Evolutionary conservation across 495 filamentous ascomycete species (phyloP).

Genomic region (Aspergillus leporis): DNA sequence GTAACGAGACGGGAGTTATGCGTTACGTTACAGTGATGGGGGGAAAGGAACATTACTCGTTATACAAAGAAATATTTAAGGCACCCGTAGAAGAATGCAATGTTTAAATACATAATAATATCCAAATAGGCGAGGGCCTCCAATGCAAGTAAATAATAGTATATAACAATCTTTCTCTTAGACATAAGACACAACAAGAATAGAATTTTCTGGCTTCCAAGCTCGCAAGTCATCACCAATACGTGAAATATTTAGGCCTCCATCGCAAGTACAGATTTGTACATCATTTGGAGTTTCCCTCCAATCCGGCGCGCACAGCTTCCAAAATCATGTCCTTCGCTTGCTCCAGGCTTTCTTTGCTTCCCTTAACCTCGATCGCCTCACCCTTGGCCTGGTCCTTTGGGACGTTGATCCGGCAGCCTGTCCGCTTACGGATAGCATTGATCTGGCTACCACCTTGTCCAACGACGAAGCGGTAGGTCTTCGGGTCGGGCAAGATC

Average conservation of each 20-base stretch:
- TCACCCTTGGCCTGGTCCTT: conserved; percentile 74
- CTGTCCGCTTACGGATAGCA: conserved; percentile 85
- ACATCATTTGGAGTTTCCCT: conserved; percentile 25
- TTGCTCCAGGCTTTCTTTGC: conserved; percentile 76
- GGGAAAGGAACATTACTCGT: neutral
- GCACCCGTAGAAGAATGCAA: neutral
- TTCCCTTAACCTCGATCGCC: conserved; percentile 85
- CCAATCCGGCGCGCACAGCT: conserved; percentile 58
- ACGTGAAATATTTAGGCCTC: neutral
- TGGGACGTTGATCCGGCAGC: conserved; percentile 89
- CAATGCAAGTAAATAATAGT: conserved; percentile 15
- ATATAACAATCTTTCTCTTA: conserved; percentile 17
- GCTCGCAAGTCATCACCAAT: conserved; percentile 3
- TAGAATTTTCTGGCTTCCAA: conserved; percentile 4
- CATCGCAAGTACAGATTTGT: conserved; percentile 3
- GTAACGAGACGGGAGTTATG: too few relatives aligned
- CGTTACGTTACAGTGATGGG: neutral
- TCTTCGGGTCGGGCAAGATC: conserved; percentile 82
- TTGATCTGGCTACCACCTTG: conserved; percentile 89
- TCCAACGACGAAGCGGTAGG: conserved; percentile 88
- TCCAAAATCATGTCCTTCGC: conserved; percentile 87
- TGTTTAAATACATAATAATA: conserved; percentile 4
- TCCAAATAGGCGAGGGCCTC: conserved; percentile 2
- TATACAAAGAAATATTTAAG: neutral
- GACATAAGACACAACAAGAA: conserved; percentile 19